Evolutionary conservation across 2,329 filamentous ascomycete genomes (phyloP).

Genomic region (Stachybotrys elegans): DNA sequence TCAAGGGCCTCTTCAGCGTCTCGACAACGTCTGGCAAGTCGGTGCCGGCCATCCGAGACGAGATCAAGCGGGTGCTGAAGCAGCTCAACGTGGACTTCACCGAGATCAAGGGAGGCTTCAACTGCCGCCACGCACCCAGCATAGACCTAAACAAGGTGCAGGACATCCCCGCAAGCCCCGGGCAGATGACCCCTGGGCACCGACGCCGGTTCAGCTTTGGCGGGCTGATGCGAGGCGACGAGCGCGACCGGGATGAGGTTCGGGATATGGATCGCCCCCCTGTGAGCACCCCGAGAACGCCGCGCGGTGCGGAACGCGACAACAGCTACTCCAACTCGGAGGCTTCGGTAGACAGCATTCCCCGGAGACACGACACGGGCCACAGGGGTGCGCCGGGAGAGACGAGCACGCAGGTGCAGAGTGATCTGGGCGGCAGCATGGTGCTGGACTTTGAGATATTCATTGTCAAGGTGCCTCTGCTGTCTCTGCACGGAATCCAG

Average conservation of each 20-base stretch:
- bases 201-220: conserved; percentile 81
- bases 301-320: conserved; percentile 48
- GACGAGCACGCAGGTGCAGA: conserved; percentile 88
- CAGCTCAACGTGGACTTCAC: conserved; percentile 85
- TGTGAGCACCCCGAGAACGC: conserved; percentile 37
- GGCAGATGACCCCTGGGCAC: conserved; percentile 51
- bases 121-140: conserved; percentile 80
- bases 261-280: conserved; percentile 49
- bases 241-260: conserved; percentile 67
- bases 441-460: conserved; percentile 90
- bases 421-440: conserved; percentile 79
- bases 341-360: conserved; percentile 70
- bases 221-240: conserved; percentile 51
- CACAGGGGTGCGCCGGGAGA: conserved; percentile 67
- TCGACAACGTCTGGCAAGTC: conserved; percentile 94
- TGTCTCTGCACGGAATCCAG: conserved; percentile 91
- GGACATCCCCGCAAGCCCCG: conserved; percentile 58
- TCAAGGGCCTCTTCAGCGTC: conserved; percentile 96
- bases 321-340: conserved; percentile 84
- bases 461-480: conserved; percentile 92
- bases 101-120: conserved; percentile 92
- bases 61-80: conserved; percentile 85
- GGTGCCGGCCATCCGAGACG: conserved; percentile 75
- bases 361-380: conserved; percentile 44
- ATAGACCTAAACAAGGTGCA: conserved; percentile 76